A percentile compares a stretch with the other conserved stretches of the same genome.
Evolutionary conservation across 345 rosid species (phyloP).

Genomic region (Aquilaria yunnanensis): DNA sequence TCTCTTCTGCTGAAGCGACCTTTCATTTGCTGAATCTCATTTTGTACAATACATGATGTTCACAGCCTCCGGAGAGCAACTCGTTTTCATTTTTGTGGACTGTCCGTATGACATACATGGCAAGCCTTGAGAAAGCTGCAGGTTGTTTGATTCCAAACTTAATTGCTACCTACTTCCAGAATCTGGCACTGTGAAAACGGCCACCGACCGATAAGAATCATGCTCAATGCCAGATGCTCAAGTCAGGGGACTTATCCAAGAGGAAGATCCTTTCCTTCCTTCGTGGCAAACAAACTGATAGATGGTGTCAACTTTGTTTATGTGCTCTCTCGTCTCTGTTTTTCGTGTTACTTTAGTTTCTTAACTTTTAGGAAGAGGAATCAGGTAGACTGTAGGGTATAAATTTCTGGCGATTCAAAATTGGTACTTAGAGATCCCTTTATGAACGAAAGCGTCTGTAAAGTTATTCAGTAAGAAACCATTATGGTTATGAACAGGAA

Average conservation of each 20-base stretch:
- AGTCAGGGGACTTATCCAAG: background rate
- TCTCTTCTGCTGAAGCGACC: background rate
- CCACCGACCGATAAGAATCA: background rate
- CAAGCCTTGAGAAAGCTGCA: conserved; percentile 51
- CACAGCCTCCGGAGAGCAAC: conserved; percentile 88
- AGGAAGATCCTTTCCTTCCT: background rate
- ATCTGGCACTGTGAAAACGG: background rate
- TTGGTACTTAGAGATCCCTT: too few relatives aligned
- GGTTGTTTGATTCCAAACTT: conserved; percentile 18
- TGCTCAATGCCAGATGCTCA: background rate
- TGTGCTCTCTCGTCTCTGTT: too few relatives aligned
- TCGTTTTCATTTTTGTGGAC: conserved; percentile 92
- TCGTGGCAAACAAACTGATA: too few relatives aligned
- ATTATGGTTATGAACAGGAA: too few relatives aligned
- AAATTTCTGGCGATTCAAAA: too few relatives aligned
- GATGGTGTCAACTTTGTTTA: too few relatives aligned
- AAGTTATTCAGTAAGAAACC: too few relatives aligned
- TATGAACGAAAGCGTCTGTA: too few relatives aligned
- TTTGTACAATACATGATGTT: conserved; percentile 9
- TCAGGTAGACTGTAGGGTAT: too few relatives aligned
- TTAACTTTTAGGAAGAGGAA: too few relatives aligned
- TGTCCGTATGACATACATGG: conserved; percentile 81
- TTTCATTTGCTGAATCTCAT: background rate
- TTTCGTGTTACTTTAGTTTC: too few relatives aligned
- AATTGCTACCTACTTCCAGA: background rate